Evolutionary conservation across 2,329 filamentous ascomycete genomes (phyloP), one percentile per base, ranked within the genome.

Genomic region (Trichoderma oligosporum): DNA sequence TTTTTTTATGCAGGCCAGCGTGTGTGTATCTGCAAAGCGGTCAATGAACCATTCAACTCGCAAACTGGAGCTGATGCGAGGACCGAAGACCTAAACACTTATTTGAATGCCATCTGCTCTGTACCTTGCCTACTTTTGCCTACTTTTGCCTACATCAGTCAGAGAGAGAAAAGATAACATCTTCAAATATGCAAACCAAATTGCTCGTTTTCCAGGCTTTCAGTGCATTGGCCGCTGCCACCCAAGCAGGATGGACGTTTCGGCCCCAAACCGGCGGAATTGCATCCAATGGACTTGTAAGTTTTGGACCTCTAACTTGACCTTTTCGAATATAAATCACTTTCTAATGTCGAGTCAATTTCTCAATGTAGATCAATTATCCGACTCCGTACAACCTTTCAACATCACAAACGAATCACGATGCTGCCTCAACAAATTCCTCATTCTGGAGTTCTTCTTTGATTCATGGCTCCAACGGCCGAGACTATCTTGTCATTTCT

Each of bases 361-460:
- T 20, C 8, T 12, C n/a, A n/a, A n/a, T n/a, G n/a, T 22, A 44
- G 36, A 18, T 4, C 12, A 18, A 51, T 25, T 44, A 44, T 14
- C 49, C 49, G 2, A 42, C n/a, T 7, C 51, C 51, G 4, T 54
- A 54, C 29, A 54, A 55, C 16, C 16, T 55, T 2, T 55, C 41
- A 4, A 45, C 41, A 14, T 35, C 51, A 6, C 51, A 46, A 12
- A 36, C 51, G 38, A 35, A 45, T 36, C 9, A 25, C 20, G 14
- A 45, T 6, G 27, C 31, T 14, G 29, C 31, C 2, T 55, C 41
- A 3, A 35, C 39, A 5, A 36, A 20, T 11, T 9, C 11, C 24
- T 53, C 47, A 14, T 58, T 29, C 46, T 58, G 56, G 47, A 51
- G 51, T 18, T 53, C 48, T 7, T 44, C 47, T 7, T 47, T 53